Evolutionary conservation across 2,329 filamentous ascomycete genomes (phyloP).

Genomic region (Ambrosiella cleistominuta): DNA sequence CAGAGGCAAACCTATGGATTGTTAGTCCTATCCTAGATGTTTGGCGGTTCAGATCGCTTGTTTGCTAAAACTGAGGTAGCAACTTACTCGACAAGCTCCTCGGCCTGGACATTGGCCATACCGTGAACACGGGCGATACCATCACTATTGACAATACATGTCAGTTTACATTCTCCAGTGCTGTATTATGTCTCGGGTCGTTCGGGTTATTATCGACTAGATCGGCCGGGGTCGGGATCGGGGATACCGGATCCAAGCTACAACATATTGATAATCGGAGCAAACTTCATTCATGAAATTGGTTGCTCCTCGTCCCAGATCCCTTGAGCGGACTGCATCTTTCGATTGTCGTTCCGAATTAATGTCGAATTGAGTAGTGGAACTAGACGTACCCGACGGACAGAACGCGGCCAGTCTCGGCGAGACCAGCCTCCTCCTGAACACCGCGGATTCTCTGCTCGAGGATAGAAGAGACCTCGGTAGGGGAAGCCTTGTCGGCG

Average conservation of each 20-base stretch:
- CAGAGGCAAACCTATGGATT: slow-evolving; percentile 72
- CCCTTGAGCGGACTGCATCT: neutral
- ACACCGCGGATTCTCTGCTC: slow-evolving; percentile 98
- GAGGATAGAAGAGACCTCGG: slow-evolving; percentile 97
- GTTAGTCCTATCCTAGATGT: slow-evolving; percentile 2
- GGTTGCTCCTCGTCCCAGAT: neutral
- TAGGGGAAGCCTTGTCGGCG: slow-evolving; percentile 87
- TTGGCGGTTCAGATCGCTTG: neutral
- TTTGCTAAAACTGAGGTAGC: too few relatives aligned
- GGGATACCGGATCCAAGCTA: neutral
- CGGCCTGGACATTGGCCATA: slow-evolving; percentile 99
- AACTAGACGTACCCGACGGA: slow-evolving; percentile 80
- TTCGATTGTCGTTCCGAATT: neutral
- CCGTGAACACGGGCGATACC: slow-evolving; percentile 99
- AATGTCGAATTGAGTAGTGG: neutral
- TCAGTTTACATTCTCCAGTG: neutral
- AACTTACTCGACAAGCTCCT: slow-evolving; percentile 98
- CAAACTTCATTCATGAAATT: neutral
- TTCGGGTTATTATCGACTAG: neutral
- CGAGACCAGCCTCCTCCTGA: slow-evolving; percentile 86
- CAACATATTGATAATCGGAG: neutral
- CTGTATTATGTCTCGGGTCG: neutral
- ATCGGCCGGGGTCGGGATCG: neutral
- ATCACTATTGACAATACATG: slow-evolving; percentile 47
- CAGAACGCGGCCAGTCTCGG: slow-evolving; percentile 96